Conservation (phyloP, 2,329 filamentous ascomycete species). For the Colletotrichum neosansevieriae region DNA sequence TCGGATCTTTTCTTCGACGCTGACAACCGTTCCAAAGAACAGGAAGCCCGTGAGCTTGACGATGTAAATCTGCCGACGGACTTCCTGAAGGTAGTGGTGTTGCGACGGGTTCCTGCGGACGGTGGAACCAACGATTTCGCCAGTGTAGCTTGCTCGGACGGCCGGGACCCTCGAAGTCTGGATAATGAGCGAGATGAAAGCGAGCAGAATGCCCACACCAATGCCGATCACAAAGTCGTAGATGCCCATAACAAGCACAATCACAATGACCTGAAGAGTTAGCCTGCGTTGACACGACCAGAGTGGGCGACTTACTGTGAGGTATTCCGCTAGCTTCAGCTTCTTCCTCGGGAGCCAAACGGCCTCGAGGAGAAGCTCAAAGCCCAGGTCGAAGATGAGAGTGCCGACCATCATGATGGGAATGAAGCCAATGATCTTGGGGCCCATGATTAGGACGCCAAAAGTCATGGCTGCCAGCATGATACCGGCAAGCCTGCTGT, state of each 20-base stretch:
- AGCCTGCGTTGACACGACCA: conserved; percentile 36
- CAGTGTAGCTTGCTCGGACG: conserved; percentile 90
- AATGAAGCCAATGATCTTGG: conserved; percentile 90
- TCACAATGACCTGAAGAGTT: conserved; percentile 74
- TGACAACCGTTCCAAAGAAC: conserved; percentile 98
- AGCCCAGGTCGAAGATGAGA: conserved; percentile 93
- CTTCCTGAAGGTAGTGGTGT: conserved; percentile 85
- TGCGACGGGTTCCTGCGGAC: conserved; percentile 92
- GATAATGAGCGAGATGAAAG: conserved; percentile 90
- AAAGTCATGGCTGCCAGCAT: conserved; percentile 85
- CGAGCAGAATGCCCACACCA: conserved; percentile 88
- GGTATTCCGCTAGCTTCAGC: conserved; percentile 86
- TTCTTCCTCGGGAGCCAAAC: conserved; percentile 90
- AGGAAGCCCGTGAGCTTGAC: conserved; percentile 94
- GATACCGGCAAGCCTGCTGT: conserved; percentile 86
- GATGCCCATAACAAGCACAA: conserved; percentile 94
- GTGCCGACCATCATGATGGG: conserved; percentile 97
- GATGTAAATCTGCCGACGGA: conserved; percentile 88
- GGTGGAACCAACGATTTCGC: conserved; percentile 89
- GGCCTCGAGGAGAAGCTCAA: conserved; percentile 91
- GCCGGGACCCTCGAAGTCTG: conserved; percentile 92
- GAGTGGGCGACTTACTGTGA: conserved; percentile 71
- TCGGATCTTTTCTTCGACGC: conserved; percentile 90
- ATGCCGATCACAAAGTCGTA: conserved; percentile 98
- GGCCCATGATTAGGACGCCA: conserved; percentile 86